A percentile compares a stretch with the other conserved stretches of the same genome.
phyloP scores from a whole-genome alignment of 352 stramenopile genomes.

The Phytophthora cactorum region DNA sequence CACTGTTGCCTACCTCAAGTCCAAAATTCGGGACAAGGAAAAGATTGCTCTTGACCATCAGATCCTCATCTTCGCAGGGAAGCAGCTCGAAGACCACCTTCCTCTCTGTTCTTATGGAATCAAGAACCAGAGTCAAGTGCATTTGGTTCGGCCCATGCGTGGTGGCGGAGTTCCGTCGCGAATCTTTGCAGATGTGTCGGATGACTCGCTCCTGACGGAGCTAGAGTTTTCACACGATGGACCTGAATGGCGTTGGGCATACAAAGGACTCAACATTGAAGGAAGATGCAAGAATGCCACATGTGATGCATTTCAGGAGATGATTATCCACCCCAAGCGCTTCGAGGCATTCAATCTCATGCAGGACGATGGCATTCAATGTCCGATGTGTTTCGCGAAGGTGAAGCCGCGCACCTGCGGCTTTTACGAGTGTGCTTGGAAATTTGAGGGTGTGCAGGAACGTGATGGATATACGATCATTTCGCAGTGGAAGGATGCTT shows the following conservation, averaged over 20 bases:
- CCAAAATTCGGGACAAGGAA: constrained; percentile 7
- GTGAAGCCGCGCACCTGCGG: constrained; percentile 35
- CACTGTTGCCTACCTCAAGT: constrained; percentile 7
- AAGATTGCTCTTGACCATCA: constrained; percentile 8
- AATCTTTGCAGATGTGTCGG: constrained; percentile 11
- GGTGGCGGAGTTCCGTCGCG: neutral
- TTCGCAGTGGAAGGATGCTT: constrained; percentile 29
- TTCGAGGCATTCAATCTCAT: constrained; percentile 33
- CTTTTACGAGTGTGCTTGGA: constrained; percentile 43
- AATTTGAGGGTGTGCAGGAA: constrained; percentile 34
- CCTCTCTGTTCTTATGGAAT: constrained; percentile 18
- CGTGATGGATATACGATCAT: constrained; percentile 11
- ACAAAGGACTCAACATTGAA: constrained; percentile 41
- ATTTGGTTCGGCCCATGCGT: constrained; percentile 4
- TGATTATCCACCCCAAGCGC: constrained; percentile 28
- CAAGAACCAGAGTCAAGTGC: neutral
- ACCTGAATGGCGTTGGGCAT: constrained; percentile 18
- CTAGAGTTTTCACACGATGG: neutral
- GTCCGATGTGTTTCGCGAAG: constrained; percentile 21
- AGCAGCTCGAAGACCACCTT: constrained; percentile 6
- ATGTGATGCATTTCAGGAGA: constrained; percentile 22
- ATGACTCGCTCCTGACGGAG: constrained; percentile 10
- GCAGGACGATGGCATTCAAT: constrained; percentile 17
- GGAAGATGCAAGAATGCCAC: constrained; percentile 21
- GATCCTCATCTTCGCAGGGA: constrained; percentile 13